phyloP scores from a whole-genome alignment of 2,329 filamentous ascomycete species.

The Orbilia ellipsospora region DNA sequence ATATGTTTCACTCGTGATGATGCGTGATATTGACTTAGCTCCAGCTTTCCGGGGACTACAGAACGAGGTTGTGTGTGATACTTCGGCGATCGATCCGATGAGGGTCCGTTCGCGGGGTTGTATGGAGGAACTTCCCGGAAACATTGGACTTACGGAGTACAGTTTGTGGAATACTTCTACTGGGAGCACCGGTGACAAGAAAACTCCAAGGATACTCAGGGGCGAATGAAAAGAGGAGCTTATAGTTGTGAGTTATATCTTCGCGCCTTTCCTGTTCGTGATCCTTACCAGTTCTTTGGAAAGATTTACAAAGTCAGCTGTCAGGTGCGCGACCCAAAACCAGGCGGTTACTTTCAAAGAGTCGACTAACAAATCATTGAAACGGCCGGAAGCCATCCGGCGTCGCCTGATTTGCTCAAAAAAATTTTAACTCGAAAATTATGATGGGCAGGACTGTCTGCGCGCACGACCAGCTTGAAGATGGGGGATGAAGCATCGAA shows the following conservation, averaged over 20 bases:
- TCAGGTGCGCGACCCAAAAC: too few relatives aligned
- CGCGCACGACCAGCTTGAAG: too few relatives aligned
- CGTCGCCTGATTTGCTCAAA: too few relatives aligned
- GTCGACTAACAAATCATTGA: too few relatives aligned
- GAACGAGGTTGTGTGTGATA: not conserved
- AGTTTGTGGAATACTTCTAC: too few relatives aligned
- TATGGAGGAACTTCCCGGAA: too few relatives aligned
- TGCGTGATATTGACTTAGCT: not conserved
- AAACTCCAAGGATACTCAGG: not conserved
- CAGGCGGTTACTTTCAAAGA: too few relatives aligned
- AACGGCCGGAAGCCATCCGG: too few relatives aligned
- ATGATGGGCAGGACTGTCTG: too few relatives aligned
- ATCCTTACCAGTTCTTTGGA: constrained; percentile 7
- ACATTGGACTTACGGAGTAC: too few relatives aligned
- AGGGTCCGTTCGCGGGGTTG: not conserved
- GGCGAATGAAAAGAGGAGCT: too few relatives aligned
- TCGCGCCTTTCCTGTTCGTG: not conserved
- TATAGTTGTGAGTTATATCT: constrained; percentile 14
- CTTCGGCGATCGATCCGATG: constrained; percentile 39
- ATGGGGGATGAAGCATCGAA: not conserved
- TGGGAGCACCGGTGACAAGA: not conserved
- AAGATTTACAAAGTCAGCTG: constrained; percentile 1
- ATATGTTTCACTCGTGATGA: constrained; percentile 22
- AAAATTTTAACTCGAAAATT: too few relatives aligned
- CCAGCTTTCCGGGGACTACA: not conserved